These are phyloP conservation scores for Mycotypha africana DNA, from an alignment of 371 early-diverging fungal genomes.

Conservation along the genomic window DNA sequence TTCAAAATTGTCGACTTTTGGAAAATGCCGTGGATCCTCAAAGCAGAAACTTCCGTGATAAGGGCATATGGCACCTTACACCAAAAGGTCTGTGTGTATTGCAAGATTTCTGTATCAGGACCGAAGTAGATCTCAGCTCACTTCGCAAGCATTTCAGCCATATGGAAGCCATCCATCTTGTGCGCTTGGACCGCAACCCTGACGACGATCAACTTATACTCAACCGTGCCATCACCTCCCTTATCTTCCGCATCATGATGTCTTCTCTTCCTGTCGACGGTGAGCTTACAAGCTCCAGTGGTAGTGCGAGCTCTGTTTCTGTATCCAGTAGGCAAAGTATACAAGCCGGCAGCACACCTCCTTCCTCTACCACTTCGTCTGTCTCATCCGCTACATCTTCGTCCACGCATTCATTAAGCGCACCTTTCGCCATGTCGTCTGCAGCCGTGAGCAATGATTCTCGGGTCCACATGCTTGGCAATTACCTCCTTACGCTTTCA, in stretches of 20 bases:
- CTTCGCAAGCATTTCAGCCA: slow-evolving; percentile 30
- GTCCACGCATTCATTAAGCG: slow-evolving; percentile 17
- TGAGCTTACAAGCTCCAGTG: slow-evolving; percentile 12
- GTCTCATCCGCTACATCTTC: slow-evolving; percentile 17
- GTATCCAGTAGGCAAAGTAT: slow-evolving; percentile 6
- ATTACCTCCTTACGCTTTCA: slow-evolving; percentile 33
- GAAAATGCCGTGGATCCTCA: slow-evolving; percentile 50
- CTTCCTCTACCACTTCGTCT: slow-evolving; percentile 16
- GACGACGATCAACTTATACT: slow-evolving; percentile 39
- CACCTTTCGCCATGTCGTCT: slow-evolving; percentile 24
- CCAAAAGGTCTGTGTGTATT: slow-evolving; percentile 56
- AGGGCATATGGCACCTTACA: slow-evolving; percentile 52
- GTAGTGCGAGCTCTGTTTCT: slow-evolving; percentile 15
- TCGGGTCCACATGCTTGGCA: slow-evolving; percentile 31
- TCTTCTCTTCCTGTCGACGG: slow-evolving; percentile 34
- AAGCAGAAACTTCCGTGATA: slow-evolving; percentile 47
- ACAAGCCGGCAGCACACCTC: slow-evolving; percentile 7
- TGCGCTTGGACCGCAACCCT: slow-evolving; percentile 33
- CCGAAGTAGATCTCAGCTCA: slow-evolving; percentile 26
- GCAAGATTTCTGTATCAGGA: slow-evolving; percentile 46
- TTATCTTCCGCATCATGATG: slow-evolving; percentile 42
- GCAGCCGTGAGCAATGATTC: slow-evolving; percentile 20
- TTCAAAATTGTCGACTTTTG: slow-evolving; percentile 52
- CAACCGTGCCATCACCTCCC: slow-evolving; percentile 20
- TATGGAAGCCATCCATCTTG: slow-evolving; percentile 35